These are phyloP conservation scores for Pachysandra terminalis DNA, from an alignment of 164 flowering plant species.

Conservation along the genomic window DNA sequence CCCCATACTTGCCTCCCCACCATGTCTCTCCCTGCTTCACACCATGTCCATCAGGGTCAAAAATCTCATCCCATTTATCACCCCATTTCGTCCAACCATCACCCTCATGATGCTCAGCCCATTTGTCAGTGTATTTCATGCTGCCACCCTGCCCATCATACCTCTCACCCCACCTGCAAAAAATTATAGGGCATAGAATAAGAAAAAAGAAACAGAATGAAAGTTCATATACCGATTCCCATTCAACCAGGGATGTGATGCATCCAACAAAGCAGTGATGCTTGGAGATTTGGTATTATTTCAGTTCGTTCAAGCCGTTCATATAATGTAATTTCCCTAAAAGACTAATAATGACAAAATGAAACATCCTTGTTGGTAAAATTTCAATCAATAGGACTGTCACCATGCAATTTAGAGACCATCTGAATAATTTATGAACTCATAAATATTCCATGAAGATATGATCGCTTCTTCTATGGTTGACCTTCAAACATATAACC, in stretches of 20 bases:
- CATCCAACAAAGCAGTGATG: background rate
- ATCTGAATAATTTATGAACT: background rate
- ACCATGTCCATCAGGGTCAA: constrained; percentile 60
- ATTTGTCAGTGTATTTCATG: constrained; percentile 94
- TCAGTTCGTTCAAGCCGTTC: background rate
- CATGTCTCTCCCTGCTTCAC: constrained; percentile 96
- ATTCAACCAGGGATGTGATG: background rate
- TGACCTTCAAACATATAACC: background rate
- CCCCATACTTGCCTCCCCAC: constrained; percentile 94
- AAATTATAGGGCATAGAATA: background rate
- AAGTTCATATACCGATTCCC: background rate
- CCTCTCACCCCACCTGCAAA: constrained; percentile 94
- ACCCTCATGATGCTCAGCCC: constrained; percentile 88
- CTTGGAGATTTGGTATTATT: background rate
- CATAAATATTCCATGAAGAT: background rate
- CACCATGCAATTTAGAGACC: background rate
- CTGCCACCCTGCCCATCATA: constrained; percentile 90
- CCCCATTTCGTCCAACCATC: constrained; percentile 97
- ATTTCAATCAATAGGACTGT: background rate
- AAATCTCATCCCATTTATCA: constrained; percentile 96
- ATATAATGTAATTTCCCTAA: background rate
- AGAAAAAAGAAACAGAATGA: background rate
- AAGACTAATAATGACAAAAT: background rate
- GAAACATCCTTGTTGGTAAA: background rate
- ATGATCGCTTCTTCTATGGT: background rate